phyloP scores from a whole-genome alignment of 805 yeast species.

The Suhomyces kilbournensis region DNA sequence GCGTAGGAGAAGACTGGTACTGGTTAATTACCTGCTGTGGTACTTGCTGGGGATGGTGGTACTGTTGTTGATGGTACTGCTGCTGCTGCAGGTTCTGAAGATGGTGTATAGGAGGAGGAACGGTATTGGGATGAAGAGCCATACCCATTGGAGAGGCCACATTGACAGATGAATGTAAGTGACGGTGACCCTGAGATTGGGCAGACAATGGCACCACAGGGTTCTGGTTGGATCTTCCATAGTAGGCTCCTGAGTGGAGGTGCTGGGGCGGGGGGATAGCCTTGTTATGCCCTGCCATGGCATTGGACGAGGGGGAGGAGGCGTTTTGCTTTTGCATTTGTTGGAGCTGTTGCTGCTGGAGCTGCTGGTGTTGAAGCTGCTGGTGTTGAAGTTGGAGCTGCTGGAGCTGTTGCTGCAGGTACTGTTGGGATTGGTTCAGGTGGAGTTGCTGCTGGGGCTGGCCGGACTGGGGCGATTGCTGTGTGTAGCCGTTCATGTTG shows the following conservation, averaged over 20 bases:
- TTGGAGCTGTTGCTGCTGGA: slow-evolving; percentile 13
- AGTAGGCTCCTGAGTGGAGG: slow-evolving; percentile 2
- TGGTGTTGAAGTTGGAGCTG: background rate
- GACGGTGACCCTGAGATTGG: background rate
- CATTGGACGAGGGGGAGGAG: background rate
- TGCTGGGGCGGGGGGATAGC: slow-evolving; percentile 6
- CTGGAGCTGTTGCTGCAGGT: slow-evolving; percentile 7
- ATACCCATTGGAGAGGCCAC: slow-evolving; percentile 1
- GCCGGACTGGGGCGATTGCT: background rate
- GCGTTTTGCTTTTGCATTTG: slow-evolving; percentile 3
- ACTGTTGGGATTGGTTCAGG: slow-evolving; percentile 9
- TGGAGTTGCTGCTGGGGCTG: slow-evolving; percentile 8
- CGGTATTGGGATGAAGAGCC: slow-evolving; percentile 1
- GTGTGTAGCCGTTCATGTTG: slow-evolving; percentile 11
- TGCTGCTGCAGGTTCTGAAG: slow-evolving; percentile 11
- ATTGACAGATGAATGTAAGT: background rate
- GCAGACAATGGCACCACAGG: slow-evolving; percentile 1
- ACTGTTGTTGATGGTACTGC: slow-evolving; percentile 17
- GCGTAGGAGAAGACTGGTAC: slow-evolving; percentile 12
- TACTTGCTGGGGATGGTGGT: slow-evolving; percentile 7
- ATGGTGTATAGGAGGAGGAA: slow-evolving; percentile 8
- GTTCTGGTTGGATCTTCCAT: slow-evolving; percentile 4
- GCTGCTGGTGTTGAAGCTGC: slow-evolving; percentile 3
- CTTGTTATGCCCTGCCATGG: background rate
- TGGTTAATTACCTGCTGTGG: slow-evolving; percentile 13